These are phyloP conservation scores for Brassica balearica DNA, from an alignment of 441 rosid species.

Conservation along the genomic window DNA sequence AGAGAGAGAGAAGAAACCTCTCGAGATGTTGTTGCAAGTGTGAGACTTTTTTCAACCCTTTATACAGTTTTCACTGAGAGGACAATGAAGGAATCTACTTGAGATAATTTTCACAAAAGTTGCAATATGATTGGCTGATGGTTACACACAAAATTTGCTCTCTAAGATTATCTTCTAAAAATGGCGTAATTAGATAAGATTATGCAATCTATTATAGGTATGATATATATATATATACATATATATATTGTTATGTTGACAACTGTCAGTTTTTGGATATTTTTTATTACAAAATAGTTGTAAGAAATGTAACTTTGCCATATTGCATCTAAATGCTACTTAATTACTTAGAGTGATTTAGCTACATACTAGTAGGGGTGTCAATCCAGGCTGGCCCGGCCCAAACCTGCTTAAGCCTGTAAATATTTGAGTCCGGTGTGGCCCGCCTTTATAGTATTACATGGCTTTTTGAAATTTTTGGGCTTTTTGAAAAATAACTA, in stretches of 20 bases:
- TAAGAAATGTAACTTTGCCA: neutral
- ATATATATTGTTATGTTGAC: neutral
- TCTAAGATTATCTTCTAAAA: constrained; percentile 15
- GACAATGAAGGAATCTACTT: neutral
- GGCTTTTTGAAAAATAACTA: no score
- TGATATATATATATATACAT: no score
- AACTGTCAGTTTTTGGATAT: neutral
- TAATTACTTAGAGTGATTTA: neutral
- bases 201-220: neutral
- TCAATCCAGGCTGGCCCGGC: no score
- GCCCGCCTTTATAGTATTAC: no score
- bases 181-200: neutral
- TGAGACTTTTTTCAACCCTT: constrained; percentile 2
- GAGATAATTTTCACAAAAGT: constrained; percentile 9
- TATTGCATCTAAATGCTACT: neutral
- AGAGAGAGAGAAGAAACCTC: constrained; percentile 1
- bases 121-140: constrained; percentile 16
- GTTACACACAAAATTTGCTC: neutral
- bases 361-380: neutral
- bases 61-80: neutral
- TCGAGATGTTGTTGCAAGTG: constrained; percentile 13
- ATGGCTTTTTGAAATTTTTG: no score
- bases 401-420: no score
- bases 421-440: no score
- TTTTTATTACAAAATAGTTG: neutral